phyloP scores from a whole-genome alignment of 352 stramenopile species.

The Globisporangium emineosum region DNA sequence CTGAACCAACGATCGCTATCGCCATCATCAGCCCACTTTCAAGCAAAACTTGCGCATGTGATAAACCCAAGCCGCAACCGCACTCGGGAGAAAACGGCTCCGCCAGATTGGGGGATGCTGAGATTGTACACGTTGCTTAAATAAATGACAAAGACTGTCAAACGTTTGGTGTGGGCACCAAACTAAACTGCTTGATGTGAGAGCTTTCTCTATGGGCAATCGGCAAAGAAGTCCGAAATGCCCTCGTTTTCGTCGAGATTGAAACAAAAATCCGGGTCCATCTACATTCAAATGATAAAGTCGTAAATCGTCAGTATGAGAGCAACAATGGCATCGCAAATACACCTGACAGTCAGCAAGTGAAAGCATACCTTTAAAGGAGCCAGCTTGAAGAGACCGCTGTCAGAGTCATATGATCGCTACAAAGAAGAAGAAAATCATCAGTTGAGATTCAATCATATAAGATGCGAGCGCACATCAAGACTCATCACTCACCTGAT shows the following conservation, averaged over 20 bases:
- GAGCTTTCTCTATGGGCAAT: conserved; percentile 47
- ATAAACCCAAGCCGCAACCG: neutral
- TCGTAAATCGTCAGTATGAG: neutral
- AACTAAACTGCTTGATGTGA: conserved; percentile 15
- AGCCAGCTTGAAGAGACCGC: conserved; percentile 79
- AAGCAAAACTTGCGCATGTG: neutral
- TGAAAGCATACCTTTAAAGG: conserved; percentile 64
- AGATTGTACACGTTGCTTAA: conserved; percentile 25
- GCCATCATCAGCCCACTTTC: neutral
- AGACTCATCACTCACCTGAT: conserved; percentile 40
- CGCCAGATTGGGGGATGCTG: conserved; percentile 1
- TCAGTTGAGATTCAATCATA: neutral
- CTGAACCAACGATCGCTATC: neutral
- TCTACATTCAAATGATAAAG: conserved; percentile 24
- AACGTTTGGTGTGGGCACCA: conserved; percentile 9
- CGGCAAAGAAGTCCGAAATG: conserved; percentile 86
- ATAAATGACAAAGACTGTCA: conserved; percentile 22
- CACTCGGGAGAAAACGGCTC: conserved; percentile 1
- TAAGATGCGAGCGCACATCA: neutral
- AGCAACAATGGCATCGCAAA: neutral
- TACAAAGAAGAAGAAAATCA: conserved; percentile 17
- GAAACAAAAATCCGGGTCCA: conserved; percentile 88
- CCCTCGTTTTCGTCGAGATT: conserved; percentile 85
- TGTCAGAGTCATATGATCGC: conserved; percentile 83
- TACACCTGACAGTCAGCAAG: neutral